phyloP scores from a whole-genome alignment of 371 early-diverging fungal genomes.

The Coemansia sp. region DNA sequence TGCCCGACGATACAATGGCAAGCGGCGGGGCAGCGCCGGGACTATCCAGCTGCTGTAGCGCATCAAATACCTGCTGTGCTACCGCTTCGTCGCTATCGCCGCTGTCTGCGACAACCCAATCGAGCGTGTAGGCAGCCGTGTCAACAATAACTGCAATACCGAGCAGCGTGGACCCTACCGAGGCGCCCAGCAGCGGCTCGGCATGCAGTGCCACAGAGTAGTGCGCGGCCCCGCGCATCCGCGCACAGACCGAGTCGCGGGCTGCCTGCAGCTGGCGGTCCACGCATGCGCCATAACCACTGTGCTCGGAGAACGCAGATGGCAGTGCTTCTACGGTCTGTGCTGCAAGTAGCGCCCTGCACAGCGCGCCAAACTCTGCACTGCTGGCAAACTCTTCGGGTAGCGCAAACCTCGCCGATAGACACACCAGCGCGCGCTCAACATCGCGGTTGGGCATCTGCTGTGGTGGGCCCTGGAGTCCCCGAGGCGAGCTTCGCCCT shows the following conservation, averaged over 20 bases:
- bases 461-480: too few relatives aligned
- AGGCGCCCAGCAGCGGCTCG: not conserved
- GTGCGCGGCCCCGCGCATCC: not conserved
- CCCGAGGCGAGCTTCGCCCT: too few relatives aligned
- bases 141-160: not conserved
- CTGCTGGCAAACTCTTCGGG: conserved; percentile 8
- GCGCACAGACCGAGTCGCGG: not conserved
- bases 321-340: conserved; percentile 5
- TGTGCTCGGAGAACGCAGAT: not conserved
- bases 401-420: conserved; percentile 15
- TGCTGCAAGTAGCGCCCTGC: conserved; percentile 4
- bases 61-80: not conserved
- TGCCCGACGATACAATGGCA: not conserved
- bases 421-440: conserved; percentile 10
- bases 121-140: not conserved
- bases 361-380: conserved; percentile 10
- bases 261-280: not conserved
- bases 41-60: not conserved
- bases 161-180: not conserved
- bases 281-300: not conserved
- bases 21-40: not conserved
- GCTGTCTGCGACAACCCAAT: conserved; percentile 2
- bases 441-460: conserved; percentile 3
- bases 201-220: conserved; percentile 6
- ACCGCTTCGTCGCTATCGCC: not conserved